These are phyloP conservation scores for Sequoia sempervirens DNA, from an alignment of 75 land plant genomes.

Conservation along the genomic window DNA sequence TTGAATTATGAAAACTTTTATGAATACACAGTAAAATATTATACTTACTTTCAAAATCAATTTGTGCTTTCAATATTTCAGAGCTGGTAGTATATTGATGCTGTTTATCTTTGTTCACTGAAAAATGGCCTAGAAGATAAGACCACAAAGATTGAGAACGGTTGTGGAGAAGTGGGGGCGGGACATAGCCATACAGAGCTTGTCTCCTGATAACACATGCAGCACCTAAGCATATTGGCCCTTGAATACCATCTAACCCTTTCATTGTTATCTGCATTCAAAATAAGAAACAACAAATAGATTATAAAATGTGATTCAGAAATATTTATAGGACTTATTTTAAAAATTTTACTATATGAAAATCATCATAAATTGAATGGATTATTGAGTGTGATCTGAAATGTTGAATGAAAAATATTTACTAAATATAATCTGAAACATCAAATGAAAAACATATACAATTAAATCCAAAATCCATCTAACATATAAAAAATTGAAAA, in stretches of 20 bases:
- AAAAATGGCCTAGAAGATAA: constrained; percentile 16
- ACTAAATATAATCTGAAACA: too few relatives aligned
- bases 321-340: too few relatives aligned
- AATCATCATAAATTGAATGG: neutral
- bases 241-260: constrained; percentile 75
- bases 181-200: constrained; percentile 66
- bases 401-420: too few relatives aligned
- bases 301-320: too few relatives aligned
- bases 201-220: constrained; percentile 69
- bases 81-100: neutral
- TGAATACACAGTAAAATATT: neutral
- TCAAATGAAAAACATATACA: too few relatives aligned
- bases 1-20: too few relatives aligned
- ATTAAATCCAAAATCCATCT: too few relatives aligned
- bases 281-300: neutral
- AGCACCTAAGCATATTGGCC: constrained; percentile 72
- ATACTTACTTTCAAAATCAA: neutral
- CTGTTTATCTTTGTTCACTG: constrained; percentile 29
- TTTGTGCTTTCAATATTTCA: neutral
- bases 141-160: neutral
- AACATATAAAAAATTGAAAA: too few relatives aligned
- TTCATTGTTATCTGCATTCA: constrained; percentile 58
- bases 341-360: neutral
- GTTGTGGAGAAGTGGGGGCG: constrained; percentile 37
- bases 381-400: too few relatives aligned